Percentiles rank a stretch among this genome's conserved stretches.
phyloP scores from a whole-genome alignment of 2,329 filamentous ascomycete species.

The Pleomassaria siparia region DNA sequence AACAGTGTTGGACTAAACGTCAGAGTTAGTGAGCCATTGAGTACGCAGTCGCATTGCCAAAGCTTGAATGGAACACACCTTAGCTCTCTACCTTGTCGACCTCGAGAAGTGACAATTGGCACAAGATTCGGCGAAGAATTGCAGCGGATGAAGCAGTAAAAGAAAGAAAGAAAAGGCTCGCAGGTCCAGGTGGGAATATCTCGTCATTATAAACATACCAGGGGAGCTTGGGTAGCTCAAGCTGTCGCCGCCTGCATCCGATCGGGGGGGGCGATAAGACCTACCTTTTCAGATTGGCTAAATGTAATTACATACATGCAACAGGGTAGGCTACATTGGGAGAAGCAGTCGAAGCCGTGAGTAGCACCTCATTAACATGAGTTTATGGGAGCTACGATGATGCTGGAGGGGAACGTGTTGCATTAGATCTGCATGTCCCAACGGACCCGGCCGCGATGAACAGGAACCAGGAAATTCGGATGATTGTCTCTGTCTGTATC shows the following conservation, averaged over 20 bases:
- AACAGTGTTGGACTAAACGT: not conserved
- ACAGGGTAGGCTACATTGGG: not conserved
- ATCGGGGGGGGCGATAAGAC: conserved; percentile 3
- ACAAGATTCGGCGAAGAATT: not conserved
- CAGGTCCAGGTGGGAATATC: conserved; percentile 4
- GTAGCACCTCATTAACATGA: not conserved
- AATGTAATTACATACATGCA: not conserved
- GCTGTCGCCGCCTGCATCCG: not conserved
- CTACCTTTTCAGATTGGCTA: conserved; percentile 9
- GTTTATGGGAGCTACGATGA: not conserved
- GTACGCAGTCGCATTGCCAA: not conserved
- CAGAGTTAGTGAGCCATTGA: not conserved
- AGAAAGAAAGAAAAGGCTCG: not conserved
- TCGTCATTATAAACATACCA: conserved; percentile 8
- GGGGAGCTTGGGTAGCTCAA: conserved; percentile 7
- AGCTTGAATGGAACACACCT: not conserved
- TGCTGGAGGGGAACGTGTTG: not conserved
- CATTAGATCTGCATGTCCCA: too few relatives aligned
- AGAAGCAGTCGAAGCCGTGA: not conserved
- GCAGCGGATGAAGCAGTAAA: not conserved
- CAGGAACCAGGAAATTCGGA: not conserved
- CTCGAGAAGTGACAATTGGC: not conserved
- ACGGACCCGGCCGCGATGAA: not conserved
- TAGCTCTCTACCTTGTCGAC: not conserved
- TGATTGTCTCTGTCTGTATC: not conserved